Base-by-base conservation (phyloP, 2,329 filamentous ascomycete genomes). In the Boeremia lycopersici region DNA sequence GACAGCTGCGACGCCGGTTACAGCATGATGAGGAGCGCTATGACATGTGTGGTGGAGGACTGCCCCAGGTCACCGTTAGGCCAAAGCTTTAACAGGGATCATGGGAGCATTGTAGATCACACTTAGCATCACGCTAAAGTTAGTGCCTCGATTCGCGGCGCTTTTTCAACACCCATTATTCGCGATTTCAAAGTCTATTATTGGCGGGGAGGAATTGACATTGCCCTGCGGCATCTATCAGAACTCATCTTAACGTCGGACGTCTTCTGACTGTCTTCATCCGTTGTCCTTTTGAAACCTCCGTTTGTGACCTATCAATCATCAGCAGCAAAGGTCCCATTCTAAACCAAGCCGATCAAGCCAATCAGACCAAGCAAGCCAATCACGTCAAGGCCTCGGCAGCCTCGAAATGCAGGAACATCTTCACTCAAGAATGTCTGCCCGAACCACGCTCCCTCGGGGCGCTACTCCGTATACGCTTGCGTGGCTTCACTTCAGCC, bases 1-100 rank as follows among this genome's bases (percentile, higher is more conserved):
- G 8, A 23, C 47, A 50, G 30, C 41, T 50, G 42, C 36, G 26
- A 38, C 45, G 40, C 31, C n/a, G 39, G 50, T 39, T 26, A 53
- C 43, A 4, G 30, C 36, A 47, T 53, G 31, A 38, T 38, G 38
- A 35, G 9, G 5, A 47, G 36, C 35, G 31, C 17, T 12, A 43
- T n/a, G 12, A 17, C 38, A 30, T 26, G 13, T n/a, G 26, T 15
- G 15, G 40, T 19, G n/a, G 28, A 28, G 26, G 40, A 28, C 28
- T n/a, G 40, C 35, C 47, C 36, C 15, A 46, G 49, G 12, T 35
- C 40, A 33, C 2, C 6, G 23, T 23, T 3, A 1, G 39, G 28
- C 4, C 40, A 28, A 31, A 43, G 40, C 40, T 9, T 19, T 9
- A n/a, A 3, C 43, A 33, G 30, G 51, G 40, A 55, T 46, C 41